Base-by-base conservation (phyloP, 805 yeast genomes). In the Kodamaea kakaduensis region DNA sequence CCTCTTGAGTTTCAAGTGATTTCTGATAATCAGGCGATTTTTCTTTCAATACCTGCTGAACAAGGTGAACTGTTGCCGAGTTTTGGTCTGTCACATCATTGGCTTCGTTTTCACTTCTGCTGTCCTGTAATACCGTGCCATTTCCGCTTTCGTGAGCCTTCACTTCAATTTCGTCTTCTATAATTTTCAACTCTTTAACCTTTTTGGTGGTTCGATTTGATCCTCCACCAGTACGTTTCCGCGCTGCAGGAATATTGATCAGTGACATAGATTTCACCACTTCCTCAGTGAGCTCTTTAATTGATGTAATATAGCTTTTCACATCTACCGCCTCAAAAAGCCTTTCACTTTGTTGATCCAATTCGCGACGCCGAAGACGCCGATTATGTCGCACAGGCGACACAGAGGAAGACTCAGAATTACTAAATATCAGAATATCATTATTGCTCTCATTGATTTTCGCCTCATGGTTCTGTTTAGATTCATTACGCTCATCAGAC, bases 261-360 rank as follows among this genome's bases (percentile, higher is more conserved):
- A 29, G 15, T 17, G 34, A 41, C 32, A 38, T 34, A 4, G 39
- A 37, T 20, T 31, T 37, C 43, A 32, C 46, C 9, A 47, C 25
- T 19, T 43, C 49, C n/a, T 38, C 32, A 17, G 47, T 42, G 10
- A 52, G 42, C 7, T 41, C 39, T 29, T 40, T 37, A 17, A 52
- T 48, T 18, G 49, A 56, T 12, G 42, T 33, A 12, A 52, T 43
- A 24, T 47, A 50, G 14, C 36, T 41, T 3, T 44, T 34, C 6
- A 24, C 27, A 16, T 35, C 38, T 22, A 25, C 28, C 10, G 14
- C 25, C 17, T 34, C 41, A 24, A 28, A 32, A 31, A 28, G 18
- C 27, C 27, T 26, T 31, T 16, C 31, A 25, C 27, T 27, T 30
- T 24, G 17, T 12, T 22, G 33, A 33, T 19, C 34, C 37, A 18